Base-by-base conservation (phyloP, 768 basidiomycete genomes). In the Symmetrospora coprosmae region DNA sequence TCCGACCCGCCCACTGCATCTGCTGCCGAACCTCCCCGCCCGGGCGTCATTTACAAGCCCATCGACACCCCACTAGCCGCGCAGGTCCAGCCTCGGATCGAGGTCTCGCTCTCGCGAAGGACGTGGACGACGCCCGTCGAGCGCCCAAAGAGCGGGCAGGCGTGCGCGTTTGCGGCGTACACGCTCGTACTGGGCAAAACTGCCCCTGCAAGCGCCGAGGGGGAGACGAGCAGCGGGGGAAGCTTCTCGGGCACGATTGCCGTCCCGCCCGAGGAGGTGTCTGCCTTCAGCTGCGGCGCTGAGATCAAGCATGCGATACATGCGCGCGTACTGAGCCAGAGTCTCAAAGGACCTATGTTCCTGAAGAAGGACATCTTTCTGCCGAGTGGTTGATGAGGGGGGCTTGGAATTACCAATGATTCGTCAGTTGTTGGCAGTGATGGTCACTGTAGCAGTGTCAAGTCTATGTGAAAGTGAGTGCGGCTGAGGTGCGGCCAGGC, bases 221-320 rank as follows among this genome's bases (percentile, higher is more conserved):
- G n/a, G 25, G 27, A 49, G 28, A 7, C 48, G 33, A 34, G 4
- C 4, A 50, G 19, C 14, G 27, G n/a, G 31, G 40, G 43, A 30
- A 43, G 30, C 40, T 28, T 53, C 27, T 19, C 23, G 16, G 51
- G 51, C 9, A 25, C 8, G 19, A 27, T 53, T 19, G 6, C 37
- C 28, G 25, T 58, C 23, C 55, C 55, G 6, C 8, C 38, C 31
- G 21, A 58, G 23, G 55, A 58, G 43, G 55, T 46, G 27, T 45
- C 55, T n/a, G 31, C 46, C 39, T 46, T 45, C 40, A 45, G 28
- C 5, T 58, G 55, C 37, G 40, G 40, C 33, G 55, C 55, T 5
- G 55, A 58, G 43, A 34, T 58, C 39, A 34, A 38, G 35, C 51
- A 53, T 53, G n/a, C 23, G 35, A 21, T 53, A 21, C 34, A 53